These are phyloP conservation scores for Sporothrix curviconia DNA, from an alignment of 2,329 filamentous ascomycete genomes.

Conservation along the genomic window DNA sequence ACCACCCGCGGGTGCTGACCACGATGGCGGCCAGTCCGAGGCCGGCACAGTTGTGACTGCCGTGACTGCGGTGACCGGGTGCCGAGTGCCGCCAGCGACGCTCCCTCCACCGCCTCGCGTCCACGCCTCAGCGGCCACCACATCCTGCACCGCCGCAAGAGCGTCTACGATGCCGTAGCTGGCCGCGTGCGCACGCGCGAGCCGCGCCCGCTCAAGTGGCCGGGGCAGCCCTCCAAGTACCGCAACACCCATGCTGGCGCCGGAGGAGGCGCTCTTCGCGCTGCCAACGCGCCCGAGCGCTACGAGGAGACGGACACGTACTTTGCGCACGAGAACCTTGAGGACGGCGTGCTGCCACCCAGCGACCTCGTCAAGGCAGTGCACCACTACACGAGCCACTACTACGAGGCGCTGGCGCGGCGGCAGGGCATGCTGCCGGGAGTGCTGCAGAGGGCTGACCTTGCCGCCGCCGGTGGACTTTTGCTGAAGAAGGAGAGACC, in stretches of 20 bases:
- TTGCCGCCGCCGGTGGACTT: too few species aligned
- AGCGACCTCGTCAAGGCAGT: slow-evolving; percentile 63
- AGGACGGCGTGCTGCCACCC: slow-evolving; percentile 47
- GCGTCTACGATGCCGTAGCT: slow-evolving; percentile 67
- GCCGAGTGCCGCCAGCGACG: neutral
- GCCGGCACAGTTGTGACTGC: too few species aligned
- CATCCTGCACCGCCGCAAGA: slow-evolving; percentile 34
- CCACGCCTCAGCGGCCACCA: neutral
- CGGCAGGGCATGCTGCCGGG: too few species aligned
- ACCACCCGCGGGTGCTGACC: neutral
- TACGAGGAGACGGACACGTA: slow-evolving; percentile 69
- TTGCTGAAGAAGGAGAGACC: too few species aligned
- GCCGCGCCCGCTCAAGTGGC: slow-evolving; percentile 2
- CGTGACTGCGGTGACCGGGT: too few species aligned
- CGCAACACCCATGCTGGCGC: slow-evolving; percentile 43
- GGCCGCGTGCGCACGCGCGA: slow-evolving; percentile 30
- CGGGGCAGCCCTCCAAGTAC: neutral
- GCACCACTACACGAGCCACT: slow-evolving; percentile 61
- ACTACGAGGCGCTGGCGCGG: slow-evolving; percentile 44
- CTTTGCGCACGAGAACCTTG: slow-evolving; percentile 55
- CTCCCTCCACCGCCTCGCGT: neutral
- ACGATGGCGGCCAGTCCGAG: neutral
- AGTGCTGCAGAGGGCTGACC: too few species aligned
- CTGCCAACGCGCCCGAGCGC: slow-evolving; percentile 55
- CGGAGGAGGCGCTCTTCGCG: slow-evolving; percentile 67